Evolutionary conservation across 2,329 filamentous ascomycete species (phyloP).

Genomic region (Zalaria obscura): DNA sequence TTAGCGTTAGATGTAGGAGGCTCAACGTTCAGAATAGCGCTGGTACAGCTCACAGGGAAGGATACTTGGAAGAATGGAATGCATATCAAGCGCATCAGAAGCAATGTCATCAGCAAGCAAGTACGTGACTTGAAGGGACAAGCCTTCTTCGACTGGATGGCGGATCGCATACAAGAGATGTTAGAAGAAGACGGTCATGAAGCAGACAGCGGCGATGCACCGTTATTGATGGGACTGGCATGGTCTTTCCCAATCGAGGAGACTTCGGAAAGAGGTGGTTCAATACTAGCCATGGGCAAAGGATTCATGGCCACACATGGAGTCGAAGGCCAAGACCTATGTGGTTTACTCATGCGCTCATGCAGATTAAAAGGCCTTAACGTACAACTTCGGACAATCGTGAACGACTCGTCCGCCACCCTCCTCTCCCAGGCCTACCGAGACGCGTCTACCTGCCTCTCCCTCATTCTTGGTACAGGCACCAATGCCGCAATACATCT

Average conservation of each 20-base stretch:
- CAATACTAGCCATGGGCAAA: constrained; percentile 49
- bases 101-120: constrained; percentile 40
- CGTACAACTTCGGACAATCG: constrained; percentile 45
- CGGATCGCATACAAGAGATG: constrained; percentile 41
- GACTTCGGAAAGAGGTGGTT: constrained; percentile 43
- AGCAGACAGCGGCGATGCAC: constrained; percentile 18
- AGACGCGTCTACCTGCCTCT: constrained; percentile 46
- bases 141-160: constrained; percentile 55
- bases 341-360: constrained; percentile 43
- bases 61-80: constrained; percentile 20
- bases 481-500: constrained; percentile 51
- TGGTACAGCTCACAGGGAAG: constrained; percentile 41
- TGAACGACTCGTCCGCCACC: constrained; percentile 50
- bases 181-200: constrained; percentile 26
- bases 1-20: constrained; percentile 51
- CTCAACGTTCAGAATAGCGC: constrained; percentile 49
- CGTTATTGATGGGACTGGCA: constrained; percentile 44
- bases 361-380: constrained; percentile 40
- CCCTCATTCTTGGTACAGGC: constrained; percentile 50
- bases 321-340: constrained; percentile 44
- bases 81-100: constrained; percentile 40
- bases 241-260: constrained; percentile 56
- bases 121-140: constrained; percentile 41
- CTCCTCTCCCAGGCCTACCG: constrained; percentile 48
- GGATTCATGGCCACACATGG: constrained; percentile 47